These are phyloP conservation scores for Myriosclerotinia duriaeana DNA, from an alignment of 2,329 filamentous ascomycete genomes.

Conservation along the genomic window DNA sequence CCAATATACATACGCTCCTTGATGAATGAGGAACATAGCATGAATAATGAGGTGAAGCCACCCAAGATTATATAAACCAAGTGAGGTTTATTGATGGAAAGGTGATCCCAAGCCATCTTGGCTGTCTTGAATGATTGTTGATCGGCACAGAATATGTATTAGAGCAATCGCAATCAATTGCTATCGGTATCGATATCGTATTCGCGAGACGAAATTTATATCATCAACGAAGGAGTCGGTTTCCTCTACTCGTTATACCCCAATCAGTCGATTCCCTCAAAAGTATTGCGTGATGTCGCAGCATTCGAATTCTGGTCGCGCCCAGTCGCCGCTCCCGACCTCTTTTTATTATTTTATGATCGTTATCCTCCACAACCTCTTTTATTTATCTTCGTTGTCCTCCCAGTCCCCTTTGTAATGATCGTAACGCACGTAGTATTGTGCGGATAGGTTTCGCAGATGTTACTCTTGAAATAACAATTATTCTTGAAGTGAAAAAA, in stretches of 20 bases:
- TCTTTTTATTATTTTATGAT: conserved; percentile 1
- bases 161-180: conserved; percentile 16
- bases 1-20: conserved; percentile 99
- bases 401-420: conserved; percentile 3
- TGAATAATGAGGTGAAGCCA: conserved; percentile 96
- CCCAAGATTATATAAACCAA: conserved; percentile 98
- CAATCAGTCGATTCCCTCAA: conserved; percentile 41
- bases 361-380: neutral
- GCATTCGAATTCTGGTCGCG: conserved; percentile 49
- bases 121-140: conserved; percentile 13
- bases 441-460: conserved; percentile 9
- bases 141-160: conserved; percentile 9
- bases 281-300: conserved; percentile 40
- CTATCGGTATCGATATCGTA: conserved; percentile 9
- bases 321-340: conserved; percentile 51
- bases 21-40: conserved; percentile 96
- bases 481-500: neutral
- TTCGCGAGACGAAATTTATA: neutral
- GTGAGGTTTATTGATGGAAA: conserved; percentile 89
- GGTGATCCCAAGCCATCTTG: conserved; percentile 74
- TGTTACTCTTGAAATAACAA: neutral
- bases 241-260: conserved; percentile 33
- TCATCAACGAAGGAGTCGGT: conserved; percentile 5
- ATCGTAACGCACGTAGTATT: neutral
- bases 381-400: too few species aligned